These are phyloP conservation scores for Trichoderma sp. DNA, from an alignment of 2,329 filamentous ascomycete genomes.

Conservation along the genomic window DNA sequence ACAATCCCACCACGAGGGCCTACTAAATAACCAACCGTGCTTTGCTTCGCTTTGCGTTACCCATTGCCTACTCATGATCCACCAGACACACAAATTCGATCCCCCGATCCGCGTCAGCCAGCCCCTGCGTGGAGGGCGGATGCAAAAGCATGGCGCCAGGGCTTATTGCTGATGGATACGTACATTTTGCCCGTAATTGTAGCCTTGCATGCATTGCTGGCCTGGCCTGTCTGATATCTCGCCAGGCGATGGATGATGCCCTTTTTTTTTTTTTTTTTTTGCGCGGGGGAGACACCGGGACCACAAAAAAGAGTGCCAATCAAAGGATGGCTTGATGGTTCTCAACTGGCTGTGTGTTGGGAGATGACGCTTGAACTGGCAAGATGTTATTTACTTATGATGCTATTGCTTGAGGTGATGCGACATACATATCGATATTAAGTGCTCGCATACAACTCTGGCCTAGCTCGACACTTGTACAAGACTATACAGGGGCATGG, in stretches of 20 bases:
- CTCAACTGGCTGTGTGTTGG: neutral
- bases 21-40: neutral
- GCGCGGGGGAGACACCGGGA: neutral
- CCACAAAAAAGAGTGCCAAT: neutral
- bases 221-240: neutral
- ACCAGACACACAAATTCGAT: slow-evolving; percentile 10
- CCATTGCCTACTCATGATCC: neutral
- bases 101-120: slow-evolving; percentile 28
- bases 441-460: slow-evolving; percentile 22
- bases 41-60: neutral
- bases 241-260: neutral
- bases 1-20: slow-evolving; percentile 1
- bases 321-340: neutral
- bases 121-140: slow-evolving; percentile 22
- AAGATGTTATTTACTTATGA: neutral
- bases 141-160: slow-evolving; percentile 26
- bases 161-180: slow-evolving; percentile 23
- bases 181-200: neutral
- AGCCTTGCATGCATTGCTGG: slow-evolving; percentile 17
- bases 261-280: too few species aligned
- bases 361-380: neutral
- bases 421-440: slow-evolving; percentile 1
- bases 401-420: neutral
- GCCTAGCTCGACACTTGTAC: slow-evolving; percentile 1
- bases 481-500: neutral